Evolutionary conservation across 1,139 yeast genomes (phyloP), one percentile per base, ranked within the genome.

Genomic region (Saccharomycopsis crataegensis): DNA sequence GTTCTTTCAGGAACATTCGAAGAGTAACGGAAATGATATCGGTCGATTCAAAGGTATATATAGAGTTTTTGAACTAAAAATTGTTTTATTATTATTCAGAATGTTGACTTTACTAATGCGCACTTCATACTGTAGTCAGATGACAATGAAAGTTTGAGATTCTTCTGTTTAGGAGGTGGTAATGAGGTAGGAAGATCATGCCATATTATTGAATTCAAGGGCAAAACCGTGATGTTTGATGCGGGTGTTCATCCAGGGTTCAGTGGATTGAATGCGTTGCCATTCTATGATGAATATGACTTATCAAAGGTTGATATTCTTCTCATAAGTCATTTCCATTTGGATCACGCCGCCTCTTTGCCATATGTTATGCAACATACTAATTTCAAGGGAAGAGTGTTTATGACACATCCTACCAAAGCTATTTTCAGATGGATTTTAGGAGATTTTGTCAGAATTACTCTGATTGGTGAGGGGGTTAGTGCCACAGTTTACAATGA

Each of bases 341-440:
- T 93, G 65, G 99, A 93, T 66, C 99, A 93, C 68, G 98, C 98
- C 0, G 99, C 98, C 0, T 88, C 97, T 0, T 74, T 93, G 55
- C 99, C 99, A 0, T 94, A 91, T 64, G 98, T 93, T 42, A 91
- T 93, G 98, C 96, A 90, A 64, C 96, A 90, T 64, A 93, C 99
- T 0, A 87, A 80, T 61, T 93, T 93, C 73, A 83, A 80, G 62
- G 99, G 99, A 1, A 78, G 96, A 53, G 99, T 94, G 7, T 93
- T 91, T 67, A 93, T 93, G 99, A 93, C 99, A 32, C 98, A 93
- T 67, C 99, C 99, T 8, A 93, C 99, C 1, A 94, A 94, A 70
- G 99, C 99, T 40, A 93, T 93, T 57, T 93, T 91, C 66, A 78
- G 96, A 59, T 93, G 99, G 99, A 76, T 93, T 53, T 70, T 93